These are phyloP conservation scores for Colletotrichum spaethianum DNA, from an alignment of 2,329 filamentous ascomycete genomes.

Conservation along the genomic window DNA sequence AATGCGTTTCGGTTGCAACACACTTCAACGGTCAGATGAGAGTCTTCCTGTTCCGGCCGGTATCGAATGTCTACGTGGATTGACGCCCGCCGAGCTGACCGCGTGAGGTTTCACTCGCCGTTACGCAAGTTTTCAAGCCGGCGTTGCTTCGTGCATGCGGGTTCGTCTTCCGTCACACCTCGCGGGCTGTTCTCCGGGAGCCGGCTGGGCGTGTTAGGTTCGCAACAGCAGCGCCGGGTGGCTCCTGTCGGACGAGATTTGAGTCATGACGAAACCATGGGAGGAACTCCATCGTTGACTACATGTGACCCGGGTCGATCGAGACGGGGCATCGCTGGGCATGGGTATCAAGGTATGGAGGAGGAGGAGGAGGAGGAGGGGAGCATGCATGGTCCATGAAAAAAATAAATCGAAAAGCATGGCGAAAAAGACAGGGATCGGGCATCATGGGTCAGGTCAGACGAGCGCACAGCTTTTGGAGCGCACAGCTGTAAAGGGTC, in stretches of 20 bases:
- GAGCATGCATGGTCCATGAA: not conserved
- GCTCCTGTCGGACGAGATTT: constrained; percentile 3
- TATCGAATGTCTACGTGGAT: not conserved
- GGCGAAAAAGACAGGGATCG: not conserved
- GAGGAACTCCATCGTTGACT: not conserved
- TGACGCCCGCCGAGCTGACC: not conserved
- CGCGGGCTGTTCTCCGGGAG: not conserved
- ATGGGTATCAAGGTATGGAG: not conserved
- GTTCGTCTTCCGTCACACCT: not conserved
- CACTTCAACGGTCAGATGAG: not conserved
- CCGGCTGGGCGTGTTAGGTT: not conserved
- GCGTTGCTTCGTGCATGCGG: not conserved
- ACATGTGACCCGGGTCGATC: not conserved
- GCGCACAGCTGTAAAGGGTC: not conserved
- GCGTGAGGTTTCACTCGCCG: constrained; percentile 4
- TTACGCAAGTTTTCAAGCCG: not conserved
- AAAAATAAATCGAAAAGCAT: not conserved
- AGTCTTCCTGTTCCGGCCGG: not conserved
- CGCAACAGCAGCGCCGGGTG: constrained; percentile 2
- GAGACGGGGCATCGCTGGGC: not conserved
- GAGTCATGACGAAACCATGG: constrained; percentile 23
- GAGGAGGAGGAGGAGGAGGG: too few relatives aligned
- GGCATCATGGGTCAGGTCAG: not conserved
- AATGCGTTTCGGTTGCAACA: not conserved
- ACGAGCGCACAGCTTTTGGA: not conserved